Evolutionary conservation across 2,329 filamentous ascomycete species (phyloP).

Genomic region (Penicillium sp.): DNA sequence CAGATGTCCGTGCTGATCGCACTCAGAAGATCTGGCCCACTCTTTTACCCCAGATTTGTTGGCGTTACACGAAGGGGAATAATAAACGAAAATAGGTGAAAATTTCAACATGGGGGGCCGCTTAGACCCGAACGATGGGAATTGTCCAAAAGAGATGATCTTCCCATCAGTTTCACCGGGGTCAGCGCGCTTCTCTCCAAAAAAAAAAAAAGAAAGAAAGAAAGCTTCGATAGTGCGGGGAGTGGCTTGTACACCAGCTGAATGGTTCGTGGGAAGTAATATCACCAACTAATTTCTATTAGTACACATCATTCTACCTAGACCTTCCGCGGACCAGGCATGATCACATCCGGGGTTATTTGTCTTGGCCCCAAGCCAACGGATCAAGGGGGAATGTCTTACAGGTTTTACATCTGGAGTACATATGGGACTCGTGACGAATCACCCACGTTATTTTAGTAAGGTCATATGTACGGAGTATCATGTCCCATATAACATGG

Average conservation of each 20-base stretch:
- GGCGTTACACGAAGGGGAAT: conserved; percentile 15
- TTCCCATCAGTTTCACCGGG: background rate
- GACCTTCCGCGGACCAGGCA: background rate
- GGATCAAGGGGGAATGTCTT: conserved; percentile 9
- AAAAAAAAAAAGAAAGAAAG: background rate
- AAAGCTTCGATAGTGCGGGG: conserved; percentile 5
- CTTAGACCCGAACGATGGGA: conserved; percentile 4
- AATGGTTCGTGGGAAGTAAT: background rate
- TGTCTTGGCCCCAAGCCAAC: background rate
- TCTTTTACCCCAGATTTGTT: conserved; percentile 29
- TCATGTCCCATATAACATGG: background rate
- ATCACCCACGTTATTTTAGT: conserved; percentile 3
- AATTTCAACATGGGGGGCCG: conserved; percentile 13
- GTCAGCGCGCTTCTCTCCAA: background rate
- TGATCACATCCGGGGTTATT: background rate
- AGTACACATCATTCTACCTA: background rate
- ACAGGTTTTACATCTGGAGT: conserved; percentile 2
- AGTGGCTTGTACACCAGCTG: background rate
- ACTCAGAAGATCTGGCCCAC: conserved; percentile 29
- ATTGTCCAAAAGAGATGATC: background rate
- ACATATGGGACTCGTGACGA: background rate
- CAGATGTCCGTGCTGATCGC: conserved; percentile 29
- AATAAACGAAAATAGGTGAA: background rate
- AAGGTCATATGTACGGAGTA: background rate
- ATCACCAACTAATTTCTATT: background rate